Evolutionary conservation across 1,284 basidiomycete species (phyloP), one percentile per base, ranked within the genome.

Genomic region (Taiwanofungus camphoratus): DNA sequence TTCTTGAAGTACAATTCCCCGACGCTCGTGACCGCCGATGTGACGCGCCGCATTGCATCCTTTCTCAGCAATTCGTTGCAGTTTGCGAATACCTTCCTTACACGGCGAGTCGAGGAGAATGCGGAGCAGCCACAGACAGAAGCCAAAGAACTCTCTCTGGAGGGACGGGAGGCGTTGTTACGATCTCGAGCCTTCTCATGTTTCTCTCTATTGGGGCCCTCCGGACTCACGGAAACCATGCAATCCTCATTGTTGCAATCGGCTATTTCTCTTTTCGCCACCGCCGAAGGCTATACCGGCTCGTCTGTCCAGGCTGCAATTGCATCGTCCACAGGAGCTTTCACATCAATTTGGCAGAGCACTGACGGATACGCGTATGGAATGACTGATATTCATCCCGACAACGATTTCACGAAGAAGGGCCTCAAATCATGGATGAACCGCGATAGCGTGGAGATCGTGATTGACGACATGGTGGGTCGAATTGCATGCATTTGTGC

Each of bases 291-390:
- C 0, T 85, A 86, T 56, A 63, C 73, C 5, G 91, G 88, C 1
- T 92, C 90, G 1, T 82, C 85, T 0, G 79, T 96, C 5, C 95
- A 98, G 63, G 93, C 94, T 0, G 90, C 92, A 0, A 96, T 97
- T 49, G 87, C 88, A 0, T 84, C 89, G 1, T 92, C 89, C 26
- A 76, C 91, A 0, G 93, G 92, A 4, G 74, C 79, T 1, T 95
- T 96, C 61, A 83, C 80, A 3, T 81, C 76, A 11, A 75, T 99
- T 5, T 98, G 96, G 95, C 79, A 87, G 46, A 78, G 80, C 43
- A 71, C 76, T 0, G 95, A 98, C 60, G 91, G 92, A 0, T 95
- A 93, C 62, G 93, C 87, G 0, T 95, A 91, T 64, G 96, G 95
- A 3, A 79, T 98, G 8, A 92, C 92, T 1, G 89, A 79, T 40